phyloP scores from a whole-genome alignment of 1,139 yeast genomes.

The Candida glucosophila region DNA sequence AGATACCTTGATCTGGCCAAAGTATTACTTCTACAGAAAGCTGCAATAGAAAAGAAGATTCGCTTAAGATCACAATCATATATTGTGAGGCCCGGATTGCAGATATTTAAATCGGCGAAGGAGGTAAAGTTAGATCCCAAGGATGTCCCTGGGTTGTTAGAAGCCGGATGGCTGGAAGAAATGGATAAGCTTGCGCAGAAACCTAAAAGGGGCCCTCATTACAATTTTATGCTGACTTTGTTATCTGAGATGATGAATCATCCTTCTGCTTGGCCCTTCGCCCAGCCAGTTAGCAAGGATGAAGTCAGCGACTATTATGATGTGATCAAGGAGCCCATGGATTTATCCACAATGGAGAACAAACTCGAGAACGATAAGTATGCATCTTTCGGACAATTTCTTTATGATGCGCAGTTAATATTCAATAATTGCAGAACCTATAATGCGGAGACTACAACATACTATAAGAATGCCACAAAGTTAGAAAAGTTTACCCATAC shows the following conservation, averaged over 20 bases:
- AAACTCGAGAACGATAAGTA: constrained; percentile 89
- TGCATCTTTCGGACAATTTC: constrained; percentile 81
- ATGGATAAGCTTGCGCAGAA: constrained; percentile 95
- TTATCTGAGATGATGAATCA: constrained; percentile 85
- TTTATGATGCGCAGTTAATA: constrained; percentile 78
- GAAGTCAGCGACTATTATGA: constrained; percentile 97
- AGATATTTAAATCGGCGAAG: constrained; percentile 52
- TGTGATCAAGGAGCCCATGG: constrained; percentile 99
- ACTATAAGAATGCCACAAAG: constrained; percentile 84
- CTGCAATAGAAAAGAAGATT: constrained; percentile 82
- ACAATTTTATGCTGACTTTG: constrained; percentile 84
- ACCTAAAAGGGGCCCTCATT: constrained; percentile 92
- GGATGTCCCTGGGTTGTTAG: constrained; percentile 78
- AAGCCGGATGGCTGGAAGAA: constrained; percentile 97
- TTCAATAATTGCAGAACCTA: constrained; percentile 87
- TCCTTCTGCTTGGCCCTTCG: constrained; percentile 99
- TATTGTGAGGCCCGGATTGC: constrained; percentile 73
- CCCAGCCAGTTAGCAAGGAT: constrained; percentile 83
- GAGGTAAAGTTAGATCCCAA: constrained; percentile 45
- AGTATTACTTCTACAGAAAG: constrained; percentile 77
- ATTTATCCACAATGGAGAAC: constrained; percentile 88
- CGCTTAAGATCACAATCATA: constrained; percentile 73
- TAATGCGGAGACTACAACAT: constrained; percentile 84
- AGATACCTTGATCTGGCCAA: constrained; percentile 86
- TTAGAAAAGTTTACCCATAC: constrained; percentile 78